Evolutionary conservation across 164 flowering plant species (phyloP), one percentile per base, ranked within the genome.

Genomic region (Magnolia changhungtana): DNA sequence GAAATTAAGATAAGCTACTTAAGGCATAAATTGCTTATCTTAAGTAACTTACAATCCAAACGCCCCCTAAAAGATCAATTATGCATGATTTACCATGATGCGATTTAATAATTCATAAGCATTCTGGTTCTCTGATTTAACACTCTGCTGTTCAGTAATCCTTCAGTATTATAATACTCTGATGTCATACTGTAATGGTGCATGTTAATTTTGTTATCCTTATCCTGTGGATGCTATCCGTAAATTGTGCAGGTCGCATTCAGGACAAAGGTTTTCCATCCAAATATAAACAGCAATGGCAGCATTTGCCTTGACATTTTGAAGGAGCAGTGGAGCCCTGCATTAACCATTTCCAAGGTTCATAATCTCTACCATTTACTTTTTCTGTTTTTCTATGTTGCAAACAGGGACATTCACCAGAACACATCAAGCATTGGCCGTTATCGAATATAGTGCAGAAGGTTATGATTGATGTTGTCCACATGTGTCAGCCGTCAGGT

Each of bases 291-390:
- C 69, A 82, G 84, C 82, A 82, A 82, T 50, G 84, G 84, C 31
- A 82, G 84, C 76, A 82, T 82, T 29, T 82, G 84, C 72, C 80
- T 82, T 14, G 84, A 82, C 74, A 82, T 82, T 50, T 75, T 82
- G 74, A 82, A 82, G 78, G 84, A 82, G 71, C 84, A 82, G 66
- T 82, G 84, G 84, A 82, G 84, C 72, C 84, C 84, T 82, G 84
- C 84, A 13, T 69, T 82, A 71, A 82, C 84, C 65, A 82, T 82
- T 74, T 82, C 84, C 69, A 82, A 82, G 84, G 84, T 82, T 19
- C 7, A 29, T 45, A n/a, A 4, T 64, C 11, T 61, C 24, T 67
- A 6, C 7, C 8, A 5, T 24, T 67, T 69, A 51, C 16, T 8
- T 20, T 21, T 29, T 20, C 31, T 27, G 13, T 21, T 23, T 6